phyloP scores from a whole-genome alignment of 2,329 filamentous ascomycete genomes.

The Hawksworthiomyces lignivorus region DNA sequence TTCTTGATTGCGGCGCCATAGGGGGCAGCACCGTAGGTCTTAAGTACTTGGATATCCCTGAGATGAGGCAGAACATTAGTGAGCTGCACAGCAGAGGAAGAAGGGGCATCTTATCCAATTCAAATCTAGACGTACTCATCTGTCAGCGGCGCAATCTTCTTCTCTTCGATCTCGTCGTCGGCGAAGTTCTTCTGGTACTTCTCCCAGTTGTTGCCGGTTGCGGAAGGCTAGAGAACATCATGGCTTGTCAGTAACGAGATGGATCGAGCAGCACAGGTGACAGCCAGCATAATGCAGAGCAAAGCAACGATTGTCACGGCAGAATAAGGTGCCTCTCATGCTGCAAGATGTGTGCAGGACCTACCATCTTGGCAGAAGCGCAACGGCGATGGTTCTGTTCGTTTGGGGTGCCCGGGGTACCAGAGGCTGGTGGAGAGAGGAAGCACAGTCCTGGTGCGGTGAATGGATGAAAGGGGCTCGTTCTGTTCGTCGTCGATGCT shows the following conservation, averaged over 20 bases:
- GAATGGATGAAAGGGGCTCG: no score
- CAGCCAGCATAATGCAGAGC: not conserved
- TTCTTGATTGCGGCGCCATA: slow-evolving; percentile 93
- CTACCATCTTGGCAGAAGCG: slow-evolving; percentile 30
- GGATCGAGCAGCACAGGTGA: no score
- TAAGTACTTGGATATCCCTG: slow-evolving; percentile 98
- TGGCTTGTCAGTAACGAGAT: no score
- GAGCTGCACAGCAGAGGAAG: no score
- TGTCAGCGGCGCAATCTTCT: slow-evolving; percentile 96
- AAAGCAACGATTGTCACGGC: no score
- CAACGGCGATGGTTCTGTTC: not conserved
- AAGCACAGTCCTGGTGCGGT: no score
- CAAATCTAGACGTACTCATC: slow-evolving; percentile 62
- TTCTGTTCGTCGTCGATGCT: no score
- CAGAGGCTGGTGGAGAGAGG: not conserved
- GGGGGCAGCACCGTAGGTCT: slow-evolving; percentile 95
- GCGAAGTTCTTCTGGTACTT: slow-evolving; percentile 97
- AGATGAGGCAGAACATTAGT: no score
- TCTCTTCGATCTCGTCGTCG: slow-evolving; percentile 96
- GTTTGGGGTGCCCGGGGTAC: slow-evolving; percentile 1
- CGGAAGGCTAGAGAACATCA: slow-evolving; percentile 97
- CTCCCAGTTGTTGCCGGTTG: slow-evolving; percentile 92
- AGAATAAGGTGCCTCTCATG: no score
- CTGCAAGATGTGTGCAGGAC: slow-evolving; percentile 7
- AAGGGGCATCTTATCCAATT: no score